Evolutionary conservation across 2,329 filamentous ascomycete genomes (phyloP).

Genomic region (Pseudogymnoascus sp.): DNA sequence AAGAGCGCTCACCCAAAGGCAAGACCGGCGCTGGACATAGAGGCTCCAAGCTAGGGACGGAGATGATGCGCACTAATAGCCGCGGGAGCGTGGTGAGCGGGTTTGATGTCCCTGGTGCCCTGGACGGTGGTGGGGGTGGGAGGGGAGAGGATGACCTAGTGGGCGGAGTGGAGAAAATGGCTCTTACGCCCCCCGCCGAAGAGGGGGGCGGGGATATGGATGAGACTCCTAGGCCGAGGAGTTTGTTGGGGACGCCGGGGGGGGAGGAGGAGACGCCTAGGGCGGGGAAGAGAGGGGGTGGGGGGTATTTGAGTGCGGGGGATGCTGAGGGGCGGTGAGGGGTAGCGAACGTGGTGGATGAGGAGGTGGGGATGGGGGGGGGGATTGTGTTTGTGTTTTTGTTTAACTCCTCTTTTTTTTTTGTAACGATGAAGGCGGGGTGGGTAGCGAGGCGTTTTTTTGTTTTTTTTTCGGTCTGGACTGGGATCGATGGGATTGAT

Average conservation of each 20-base stretch:
- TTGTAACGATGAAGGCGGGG: too few species aligned
- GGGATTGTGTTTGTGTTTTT: too few species aligned
- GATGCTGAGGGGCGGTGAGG: neutral
- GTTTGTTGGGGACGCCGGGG: neutral
- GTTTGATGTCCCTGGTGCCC: conserved; percentile 20
- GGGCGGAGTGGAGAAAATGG: conserved; percentile 12
- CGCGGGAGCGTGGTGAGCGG: conserved; percentile 62
- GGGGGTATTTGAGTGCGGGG: neutral
- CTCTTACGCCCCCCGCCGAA: neutral
- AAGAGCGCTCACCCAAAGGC: conserved; percentile 39
- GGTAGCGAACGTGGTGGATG: neutral
- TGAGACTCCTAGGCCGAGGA: conserved; percentile 23
- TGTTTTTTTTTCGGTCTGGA: neutral
- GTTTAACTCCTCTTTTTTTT: too few species aligned
- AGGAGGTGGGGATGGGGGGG: neutral
- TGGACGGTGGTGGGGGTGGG: conserved; percentile 20
- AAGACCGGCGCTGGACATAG: conserved; percentile 51
- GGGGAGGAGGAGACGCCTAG: neutral
- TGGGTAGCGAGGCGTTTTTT: neutral
- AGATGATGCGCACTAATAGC: conserved; percentile 97
- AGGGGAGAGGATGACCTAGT: conserved; percentile 14
- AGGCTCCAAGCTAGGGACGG: conserved; percentile 83
- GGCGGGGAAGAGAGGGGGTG: neutral
- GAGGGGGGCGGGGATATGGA: conserved; percentile 17
- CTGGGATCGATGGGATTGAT: neutral